Evolutionary conservation across 345 rosid species (phyloP), one percentile per base, ranked within the genome.

Genomic region (Garcia nutans): DNA sequence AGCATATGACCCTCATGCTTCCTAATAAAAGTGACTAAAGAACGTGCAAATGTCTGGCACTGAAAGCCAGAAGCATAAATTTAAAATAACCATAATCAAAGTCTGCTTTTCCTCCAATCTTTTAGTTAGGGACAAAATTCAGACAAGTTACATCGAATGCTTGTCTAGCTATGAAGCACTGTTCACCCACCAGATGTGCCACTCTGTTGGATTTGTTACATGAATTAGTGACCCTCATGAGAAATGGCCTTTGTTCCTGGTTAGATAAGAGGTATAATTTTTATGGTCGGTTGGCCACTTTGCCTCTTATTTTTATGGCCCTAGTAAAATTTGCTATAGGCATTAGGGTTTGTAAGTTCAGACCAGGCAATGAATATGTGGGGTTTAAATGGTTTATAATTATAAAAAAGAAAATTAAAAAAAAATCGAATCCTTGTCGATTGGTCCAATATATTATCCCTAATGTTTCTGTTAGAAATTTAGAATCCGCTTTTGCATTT

Each of bases 141-240:
- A 50, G 77, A 74, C 77, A 65, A 65, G 71, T 63, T 33, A 13
- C 71, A 54, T 74, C 77, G 31, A 15, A 42, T 42, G 31, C 23
- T 60, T 15, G 56, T 33, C 26, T 3, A 1, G 55, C 5, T 15
- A 22, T 13, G 28, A 67, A 13, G 23, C 10, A 5, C 55, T 0
- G 6, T 15, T 23, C 3, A 52, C 56, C 65, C 58, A 41, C 17
- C 47, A 55, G 1, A 24, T 28, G 41, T 41, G 41, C 12, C 23
- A 1, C 41, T 47, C 42, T 68, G 19, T 24, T 66, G 54, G 50
- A 20, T 42, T 42, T 22, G 50, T 23, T 23, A 4, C 15, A 28
- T 61, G 41, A 61, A 23, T 24, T 60, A 26, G 64, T 8, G 64
- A 10, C 37, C 19, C 8, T 5, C 3, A 50, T 50, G 1, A 50